A percentile compares a stretch with the other conserved stretches of the same genome.
These are phyloP conservation scores for Exophiala sideris DNA, from an alignment of 2,329 filamentous ascomycete genomes.

Conservation along the genomic window DNA sequence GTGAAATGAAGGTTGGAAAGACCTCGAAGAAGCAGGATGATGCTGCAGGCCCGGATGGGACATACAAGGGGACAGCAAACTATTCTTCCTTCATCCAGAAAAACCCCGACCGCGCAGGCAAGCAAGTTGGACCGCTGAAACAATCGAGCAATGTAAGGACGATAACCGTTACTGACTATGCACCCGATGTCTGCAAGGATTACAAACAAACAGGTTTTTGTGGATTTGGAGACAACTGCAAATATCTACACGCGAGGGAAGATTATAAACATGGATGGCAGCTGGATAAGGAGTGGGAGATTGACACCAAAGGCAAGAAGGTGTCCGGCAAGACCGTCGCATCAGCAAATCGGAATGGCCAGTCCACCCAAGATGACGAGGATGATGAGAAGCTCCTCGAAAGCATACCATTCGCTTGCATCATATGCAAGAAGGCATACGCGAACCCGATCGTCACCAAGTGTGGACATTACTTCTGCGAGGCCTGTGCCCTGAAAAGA, in stretches of 20 bases:
- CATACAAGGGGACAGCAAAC: conserved; percentile 72
- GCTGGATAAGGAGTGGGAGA: conserved; percentile 91
- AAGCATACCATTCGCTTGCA: conserved; percentile 83
- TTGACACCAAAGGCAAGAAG: conserved; percentile 63
- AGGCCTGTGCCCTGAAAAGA: conserved; percentile 78
- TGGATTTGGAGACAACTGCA: conserved; percentile 67
- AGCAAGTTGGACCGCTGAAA: conserved; percentile 80
- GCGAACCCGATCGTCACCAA: conserved; percentile 78
- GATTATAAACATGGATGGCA: conserved; percentile 89
- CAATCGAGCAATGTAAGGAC: conserved; percentile 82
- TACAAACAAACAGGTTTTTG: conserved; percentile 77
- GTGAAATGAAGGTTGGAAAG: conserved; percentile 49
- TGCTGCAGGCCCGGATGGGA: conserved; percentile 54
- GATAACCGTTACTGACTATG: conserved; percentile 85
- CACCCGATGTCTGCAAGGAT: conserved; percentile 93
- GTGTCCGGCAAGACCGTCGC: conserved; percentile 48
- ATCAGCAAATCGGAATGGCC: conserved; percentile 44
- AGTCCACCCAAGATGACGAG: conserved; percentile 20
- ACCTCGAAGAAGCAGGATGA: conserved; percentile 29
- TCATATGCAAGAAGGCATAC: conserved; percentile 79
- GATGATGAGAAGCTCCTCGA: conserved; percentile 55
- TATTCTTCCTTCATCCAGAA: conserved; percentile 73
- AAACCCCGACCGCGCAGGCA: conserved; percentile 67
- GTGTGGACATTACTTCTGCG: conserved; percentile 95
- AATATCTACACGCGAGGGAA: conserved; percentile 60